Evolutionary conservation across 805 yeast species (phyloP).

Genomic region (Wickerhamiella australiensis): DNA sequence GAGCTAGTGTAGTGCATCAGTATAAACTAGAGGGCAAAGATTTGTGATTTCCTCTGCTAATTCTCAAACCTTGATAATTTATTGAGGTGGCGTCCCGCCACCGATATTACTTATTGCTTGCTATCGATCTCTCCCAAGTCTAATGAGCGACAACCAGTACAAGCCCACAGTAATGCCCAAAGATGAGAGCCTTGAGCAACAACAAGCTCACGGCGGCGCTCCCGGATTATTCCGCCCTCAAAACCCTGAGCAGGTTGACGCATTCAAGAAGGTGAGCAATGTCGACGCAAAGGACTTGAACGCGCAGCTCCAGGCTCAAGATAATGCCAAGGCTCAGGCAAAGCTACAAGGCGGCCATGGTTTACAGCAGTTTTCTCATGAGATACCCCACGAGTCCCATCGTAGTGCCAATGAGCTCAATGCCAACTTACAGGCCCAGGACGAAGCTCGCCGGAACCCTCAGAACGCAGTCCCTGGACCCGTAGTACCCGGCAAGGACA

Average conservation of each 20-base stretch:
- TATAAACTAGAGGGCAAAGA: no score
- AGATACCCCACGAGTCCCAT: constrained; percentile 43
- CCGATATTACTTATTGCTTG: background rate
- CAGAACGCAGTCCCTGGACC: constrained; percentile 6
- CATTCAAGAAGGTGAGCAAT: constrained; percentile 43
- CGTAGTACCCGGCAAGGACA: background rate
- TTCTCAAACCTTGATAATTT: no score
- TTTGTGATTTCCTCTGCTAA: no score
- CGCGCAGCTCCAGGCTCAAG: constrained; percentile 27
- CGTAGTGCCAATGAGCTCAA: constrained; percentile 36
- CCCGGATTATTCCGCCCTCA: constrained; percentile 63
- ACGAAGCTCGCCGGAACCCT: constrained; percentile 37
- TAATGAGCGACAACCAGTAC: constrained; percentile 19
- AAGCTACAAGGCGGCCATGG: constrained; percentile 9
- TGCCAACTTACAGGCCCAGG: constrained; percentile 27
- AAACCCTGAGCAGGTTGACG: constrained; percentile 53
- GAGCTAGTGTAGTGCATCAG: no score
- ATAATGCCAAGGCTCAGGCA: constrained; percentile 42
- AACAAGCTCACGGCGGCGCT: constrained; percentile 35
- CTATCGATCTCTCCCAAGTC: constrained; percentile 2
- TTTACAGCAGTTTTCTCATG: constrained; percentile 43
- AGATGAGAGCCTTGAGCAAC: constrained; percentile 19
- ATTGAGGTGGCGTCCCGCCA: background rate
- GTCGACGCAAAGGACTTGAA: constrained; percentile 52
- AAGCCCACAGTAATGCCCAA: constrained; percentile 28